These are phyloP conservation scores for Myriosclerotinia duriaeana DNA, from an alignment of 2,329 filamentous ascomycete species.

Conservation along the genomic window DNA sequence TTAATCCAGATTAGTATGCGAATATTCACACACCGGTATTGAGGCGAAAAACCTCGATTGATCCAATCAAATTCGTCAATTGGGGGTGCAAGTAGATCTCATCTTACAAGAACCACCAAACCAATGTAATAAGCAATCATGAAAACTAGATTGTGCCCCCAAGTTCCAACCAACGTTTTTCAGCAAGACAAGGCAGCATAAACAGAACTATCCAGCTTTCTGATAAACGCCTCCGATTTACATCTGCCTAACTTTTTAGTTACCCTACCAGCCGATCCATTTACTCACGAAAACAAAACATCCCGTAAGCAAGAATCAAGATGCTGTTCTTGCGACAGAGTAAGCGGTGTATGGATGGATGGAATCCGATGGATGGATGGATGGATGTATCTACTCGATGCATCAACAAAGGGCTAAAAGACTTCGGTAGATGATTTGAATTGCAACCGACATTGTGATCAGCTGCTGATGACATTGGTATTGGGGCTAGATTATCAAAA, in stretches of 20 bases:
- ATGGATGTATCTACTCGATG: neutral
- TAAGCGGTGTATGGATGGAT: constrained; percentile 2
- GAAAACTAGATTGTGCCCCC: constrained; percentile 6
- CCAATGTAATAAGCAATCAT: constrained; percentile 9
- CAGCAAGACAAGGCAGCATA: constrained; percentile 22
- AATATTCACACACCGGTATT: constrained; percentile 17
- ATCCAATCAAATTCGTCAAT: constrained; percentile 10
- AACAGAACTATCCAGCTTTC: constrained; percentile 14
- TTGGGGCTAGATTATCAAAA: constrained; percentile 14
- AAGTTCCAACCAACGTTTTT: constrained; percentile 12
- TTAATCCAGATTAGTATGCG: neutral
- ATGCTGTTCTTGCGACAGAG: neutral
- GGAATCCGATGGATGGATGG: neutral
- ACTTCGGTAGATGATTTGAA: neutral
- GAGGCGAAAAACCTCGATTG: constrained; percentile 11
- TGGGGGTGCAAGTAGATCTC: neutral
- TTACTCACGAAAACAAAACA: neutral
- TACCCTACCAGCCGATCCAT: neutral
- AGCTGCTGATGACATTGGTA: constrained; percentile 15
- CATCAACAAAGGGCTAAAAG: constrained; percentile 4
- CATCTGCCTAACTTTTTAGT: constrained; percentile 14
- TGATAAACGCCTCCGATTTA: constrained; percentile 5
- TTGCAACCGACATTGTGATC: constrained; percentile 11
- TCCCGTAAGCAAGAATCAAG: neutral
- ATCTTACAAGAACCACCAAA: neutral